Evolutionary conservation across 441 rosid genomes (phyloP), one percentile per base, ranked within the genome.

Genomic region (Populus trichocarpa): DNA sequence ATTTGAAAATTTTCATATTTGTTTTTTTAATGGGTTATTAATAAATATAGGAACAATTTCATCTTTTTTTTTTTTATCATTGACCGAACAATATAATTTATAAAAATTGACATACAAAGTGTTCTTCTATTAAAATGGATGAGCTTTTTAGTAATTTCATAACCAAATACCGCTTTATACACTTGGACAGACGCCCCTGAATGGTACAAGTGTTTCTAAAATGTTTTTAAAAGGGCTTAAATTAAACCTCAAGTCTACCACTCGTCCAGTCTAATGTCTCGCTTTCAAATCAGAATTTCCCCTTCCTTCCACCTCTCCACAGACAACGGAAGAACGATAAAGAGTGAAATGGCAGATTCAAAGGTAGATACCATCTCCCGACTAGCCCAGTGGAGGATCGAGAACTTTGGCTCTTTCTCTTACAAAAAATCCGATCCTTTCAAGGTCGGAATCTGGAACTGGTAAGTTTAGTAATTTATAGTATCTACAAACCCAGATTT

Each of bases 361-460:
- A 89, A 86, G 84, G 99, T 93, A 67, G 97, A 92, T 83, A 95
- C 97, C 5, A 90, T 95, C 82, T 95, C 98, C 57, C 87, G 98
- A 66, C 86, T 93, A 63, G 99, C 97, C 11, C 99, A 93, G 81
- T 95, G 99, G 99, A 87, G 86, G 86, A 90, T 95, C 87, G 97
- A 92, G 30, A 91, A 83, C 83, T 90, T 90, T 70, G 95, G 96
- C 6, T 92, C 98, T 81, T 87, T 90, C 74, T 86, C 93, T 68
- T 91, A 80, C 89, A 89, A 86, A 68, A 95, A 91, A 68, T 95
- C 99, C 36, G 98, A 95, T 75, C 93, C 97, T 73, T 95, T 95
- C 87, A 90, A 85, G 81, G 84, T 91, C 80, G 99, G 99, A 74
- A 89, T 93, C 80, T 95, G 99, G 99, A 95, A 90, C 88, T 95